A percentile compares a stretch with the other conserved stretches of the same genome.
Evolutionary conservation across 352 stramenopile genomes (phyloP).

Genomic region (Thraustochytrium sp.): DNA sequence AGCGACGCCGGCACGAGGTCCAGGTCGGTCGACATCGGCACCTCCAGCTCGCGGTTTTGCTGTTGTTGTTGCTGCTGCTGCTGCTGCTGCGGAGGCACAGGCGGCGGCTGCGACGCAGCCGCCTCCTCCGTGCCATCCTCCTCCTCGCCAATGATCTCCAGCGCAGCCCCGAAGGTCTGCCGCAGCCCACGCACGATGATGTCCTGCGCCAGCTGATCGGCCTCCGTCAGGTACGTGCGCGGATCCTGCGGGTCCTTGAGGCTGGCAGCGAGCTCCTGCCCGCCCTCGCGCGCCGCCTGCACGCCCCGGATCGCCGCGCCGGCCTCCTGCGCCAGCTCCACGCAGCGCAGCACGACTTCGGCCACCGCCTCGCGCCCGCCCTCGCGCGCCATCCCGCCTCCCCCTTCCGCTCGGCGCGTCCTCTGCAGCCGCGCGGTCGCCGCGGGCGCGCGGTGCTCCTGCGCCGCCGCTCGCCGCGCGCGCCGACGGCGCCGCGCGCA

Average conservation of each 20-base stretch:
- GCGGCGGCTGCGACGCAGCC: not conserved
- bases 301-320: not conserved
- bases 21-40: conserved; percentile 8
- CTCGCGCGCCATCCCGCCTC: not conserved
- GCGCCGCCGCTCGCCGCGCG: no score
- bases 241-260: conserved; percentile 55
- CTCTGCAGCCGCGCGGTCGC: no score
- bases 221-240: conserved; percentile 55
- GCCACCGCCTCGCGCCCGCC: not conserved
- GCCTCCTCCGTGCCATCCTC: conserved; percentile 50
- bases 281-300: not conserved
- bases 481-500: no score
- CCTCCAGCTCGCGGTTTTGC: not conserved
- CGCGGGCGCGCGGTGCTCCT: no score
- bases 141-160: conserved; percentile 62
- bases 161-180: conserved; percentile 43
- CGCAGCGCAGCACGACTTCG: not conserved
- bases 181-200: conserved; percentile 53
- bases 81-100: not conserved
- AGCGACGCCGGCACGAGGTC: conserved; percentile 35
- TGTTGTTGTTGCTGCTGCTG: not conserved
- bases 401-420: no score
- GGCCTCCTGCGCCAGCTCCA: not conserved
- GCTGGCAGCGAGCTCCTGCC: not conserved
- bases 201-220: conserved; percentile 56